Evolutionary conservation across 2,329 filamentous ascomycete species (phyloP), one percentile per base, ranked within the genome.

Genomic region (Fusarium agapanthi): DNA sequence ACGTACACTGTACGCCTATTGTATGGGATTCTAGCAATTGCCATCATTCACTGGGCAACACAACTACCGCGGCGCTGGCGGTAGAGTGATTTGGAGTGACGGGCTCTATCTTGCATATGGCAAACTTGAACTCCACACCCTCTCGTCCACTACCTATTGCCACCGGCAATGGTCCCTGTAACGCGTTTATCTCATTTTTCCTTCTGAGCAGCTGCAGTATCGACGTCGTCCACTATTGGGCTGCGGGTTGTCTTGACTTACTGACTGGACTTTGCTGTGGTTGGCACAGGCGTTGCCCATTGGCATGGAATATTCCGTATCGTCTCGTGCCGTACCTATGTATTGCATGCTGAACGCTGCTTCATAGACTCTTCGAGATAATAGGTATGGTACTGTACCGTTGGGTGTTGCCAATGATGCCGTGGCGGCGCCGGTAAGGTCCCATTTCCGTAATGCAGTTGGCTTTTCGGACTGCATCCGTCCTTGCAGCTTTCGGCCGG

Each of bases 11-110:
- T 56, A 37, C 30, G 22, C 28, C 30, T 50, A 50, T 50, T 22
- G 22, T 57, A 74, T 76, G 73, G 71, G 67, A 76, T 76, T 74
- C 61, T 56, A 67, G 57, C 32, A 59, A 76, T 61, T 69, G 65
- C 72, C 72, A 74, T 75, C 60, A 70, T 66, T 73, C 58, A 22
- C 65, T 66, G 59, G 45, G 47, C 58, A 60, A 50, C 65, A 57
- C 55, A 61, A 48, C 61, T 37, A 58, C 47, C 35, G 47, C 28
- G 51, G 60, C 28, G 40, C 22, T 26, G 24, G 63, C 22, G 37
- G 48, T 26, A 62, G 65, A 66, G 43, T 41, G 13, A 50, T 37
- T 24, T 37, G 50, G 28, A 35, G 35, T 43, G 60, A 57, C 50
- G 35, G 34, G 51, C 51, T 63, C 58, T 58, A 58, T 56, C 28